Conservation (phyloP, 768 basidiomycete species). For the Tylopilus rubrobrunneus region DNA sequence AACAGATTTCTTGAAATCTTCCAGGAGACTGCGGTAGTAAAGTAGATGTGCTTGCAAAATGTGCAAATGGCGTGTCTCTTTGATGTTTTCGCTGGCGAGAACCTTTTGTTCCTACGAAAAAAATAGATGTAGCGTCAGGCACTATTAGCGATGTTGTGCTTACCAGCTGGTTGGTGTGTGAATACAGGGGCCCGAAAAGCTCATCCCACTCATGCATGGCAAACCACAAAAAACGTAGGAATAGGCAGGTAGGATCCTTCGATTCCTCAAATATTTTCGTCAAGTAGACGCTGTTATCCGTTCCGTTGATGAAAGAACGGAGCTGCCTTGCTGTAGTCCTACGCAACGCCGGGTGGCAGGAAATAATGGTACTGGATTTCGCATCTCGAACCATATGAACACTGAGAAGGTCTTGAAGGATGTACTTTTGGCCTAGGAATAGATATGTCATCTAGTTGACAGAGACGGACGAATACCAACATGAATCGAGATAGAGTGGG, state of each 20-base stretch:
- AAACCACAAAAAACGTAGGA: constrained; percentile 55
- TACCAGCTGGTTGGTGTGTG: constrained; percentile 49
- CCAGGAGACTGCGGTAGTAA: constrained; percentile 50
- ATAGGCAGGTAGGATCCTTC: constrained; percentile 52
- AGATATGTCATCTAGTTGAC: not conserved
- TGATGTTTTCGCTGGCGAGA: constrained; percentile 37
- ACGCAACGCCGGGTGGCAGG: constrained; percentile 28
- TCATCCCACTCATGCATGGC: constrained; percentile 63
- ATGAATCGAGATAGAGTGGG: constrained; percentile 34
- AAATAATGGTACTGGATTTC: constrained; percentile 21
- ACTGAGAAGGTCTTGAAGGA: constrained; percentile 46
- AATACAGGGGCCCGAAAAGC: constrained; percentile 47
- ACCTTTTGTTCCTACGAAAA: constrained; percentile 42
- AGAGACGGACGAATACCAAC: constrained; percentile 24
- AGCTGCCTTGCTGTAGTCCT: constrained; percentile 22
- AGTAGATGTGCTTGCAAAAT: constrained; percentile 55
- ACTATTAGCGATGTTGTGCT: constrained; percentile 7
- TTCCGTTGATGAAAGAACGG: constrained; percentile 27
- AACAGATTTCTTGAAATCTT: constrained; percentile 51
- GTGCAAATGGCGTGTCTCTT: constrained; percentile 51
- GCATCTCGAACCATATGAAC: constrained; percentile 46
- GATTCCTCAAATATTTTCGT: constrained; percentile 20
- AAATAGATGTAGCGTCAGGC: not conserved
- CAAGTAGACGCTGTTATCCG: constrained; percentile 33
- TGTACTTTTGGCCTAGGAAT: constrained; percentile 15